These are phyloP conservation scores for Trichoderma breve DNA, from an alignment of 2,329 filamentous ascomycete species.

Conservation along the genomic window DNA sequence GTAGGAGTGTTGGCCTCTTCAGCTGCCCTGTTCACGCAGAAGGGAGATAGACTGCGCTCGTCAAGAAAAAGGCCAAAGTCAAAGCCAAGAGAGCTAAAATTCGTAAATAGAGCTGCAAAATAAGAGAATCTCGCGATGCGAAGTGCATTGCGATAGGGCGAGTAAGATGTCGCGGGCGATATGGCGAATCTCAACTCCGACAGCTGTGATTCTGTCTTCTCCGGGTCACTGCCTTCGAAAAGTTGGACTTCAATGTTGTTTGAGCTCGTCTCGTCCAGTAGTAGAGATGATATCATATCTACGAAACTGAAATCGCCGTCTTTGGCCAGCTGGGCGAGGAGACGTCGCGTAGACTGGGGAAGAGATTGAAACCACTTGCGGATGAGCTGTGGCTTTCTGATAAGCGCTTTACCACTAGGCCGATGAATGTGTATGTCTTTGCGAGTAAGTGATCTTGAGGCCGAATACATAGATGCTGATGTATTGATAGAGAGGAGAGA, in stretches of 20 bases:
- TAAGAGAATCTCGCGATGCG: not conserved
- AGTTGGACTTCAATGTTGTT: not conserved
- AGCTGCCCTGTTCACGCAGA: not conserved
- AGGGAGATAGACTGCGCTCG: not conserved
- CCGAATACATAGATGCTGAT: not conserved
- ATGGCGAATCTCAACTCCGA: not conserved
- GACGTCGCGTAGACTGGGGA: not conserved
- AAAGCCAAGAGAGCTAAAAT: not conserved
- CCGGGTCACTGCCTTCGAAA: not conserved
- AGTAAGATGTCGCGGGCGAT: not conserved
- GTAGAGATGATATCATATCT: not conserved
- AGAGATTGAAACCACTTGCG: not conserved
- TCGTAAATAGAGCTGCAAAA: not conserved
- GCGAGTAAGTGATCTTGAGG: not conserved
- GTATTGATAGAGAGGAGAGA: not conserved
- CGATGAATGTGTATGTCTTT: not conserved
- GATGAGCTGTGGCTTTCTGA: not conserved
- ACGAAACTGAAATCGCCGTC: not conserved
- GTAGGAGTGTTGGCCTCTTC: not conserved
- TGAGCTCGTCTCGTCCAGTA: not conserved
- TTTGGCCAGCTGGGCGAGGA: not conserved
- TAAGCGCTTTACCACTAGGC: not conserved
- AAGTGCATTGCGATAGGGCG: not conserved
- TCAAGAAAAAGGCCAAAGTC: conserved; percentile 3
- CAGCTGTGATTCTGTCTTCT: not conserved